These are phyloP conservation scores for Massariosphaeria phaeospora DNA, from an alignment of 495 filamentous ascomycete genomes.

Conservation along the genomic window DNA sequence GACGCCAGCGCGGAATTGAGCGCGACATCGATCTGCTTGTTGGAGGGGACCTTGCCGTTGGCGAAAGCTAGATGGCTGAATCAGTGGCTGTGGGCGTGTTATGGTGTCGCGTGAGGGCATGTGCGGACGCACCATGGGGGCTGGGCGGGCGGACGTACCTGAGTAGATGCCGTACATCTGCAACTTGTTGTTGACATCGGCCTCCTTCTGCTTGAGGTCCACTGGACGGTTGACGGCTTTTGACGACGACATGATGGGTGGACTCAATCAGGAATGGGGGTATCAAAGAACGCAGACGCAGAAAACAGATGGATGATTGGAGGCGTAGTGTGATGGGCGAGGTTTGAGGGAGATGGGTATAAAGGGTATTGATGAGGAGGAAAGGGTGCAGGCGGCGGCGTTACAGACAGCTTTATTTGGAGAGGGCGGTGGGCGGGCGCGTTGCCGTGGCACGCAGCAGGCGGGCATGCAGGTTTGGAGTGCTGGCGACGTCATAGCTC, in stretches of 20 bases:
- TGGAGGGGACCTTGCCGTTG: slow-evolving; percentile 71
- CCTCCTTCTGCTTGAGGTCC: slow-evolving; percentile 40
- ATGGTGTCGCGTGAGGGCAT: too few species aligned
- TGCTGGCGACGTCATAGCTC: not conserved
- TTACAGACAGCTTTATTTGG: too few species aligned
- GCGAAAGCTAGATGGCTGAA: slow-evolving; percentile 60
- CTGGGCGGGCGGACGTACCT: slow-evolving; percentile 46
- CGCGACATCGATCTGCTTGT: slow-evolving; percentile 93
- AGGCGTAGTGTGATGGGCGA: not conserved
- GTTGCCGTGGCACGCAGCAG: slow-evolving; percentile 10
- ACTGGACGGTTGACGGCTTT: slow-evolving; percentile 45
- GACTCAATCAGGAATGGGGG: slow-evolving; percentile 5
- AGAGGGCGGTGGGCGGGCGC: not conserved
- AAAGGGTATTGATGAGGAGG: not conserved
- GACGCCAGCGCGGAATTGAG: slow-evolving; percentile 76
- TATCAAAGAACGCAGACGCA: slow-evolving; percentile 2
- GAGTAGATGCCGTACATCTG: slow-evolving; percentile 89
- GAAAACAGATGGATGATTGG: not conserved
- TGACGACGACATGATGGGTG: slow-evolving; percentile 4
- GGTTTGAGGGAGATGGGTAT: not conserved
- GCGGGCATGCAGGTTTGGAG: not conserved
- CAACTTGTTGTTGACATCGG: slow-evolving; percentile 87
- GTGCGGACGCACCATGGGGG: not conserved
- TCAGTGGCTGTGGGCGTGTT: slow-evolving; percentile 14
- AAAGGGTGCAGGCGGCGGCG: too few species aligned